These are phyloP conservation scores for Candida tallmaniae DNA, from an alignment of 805 yeast genomes.

Conservation along the genomic window DNA sequence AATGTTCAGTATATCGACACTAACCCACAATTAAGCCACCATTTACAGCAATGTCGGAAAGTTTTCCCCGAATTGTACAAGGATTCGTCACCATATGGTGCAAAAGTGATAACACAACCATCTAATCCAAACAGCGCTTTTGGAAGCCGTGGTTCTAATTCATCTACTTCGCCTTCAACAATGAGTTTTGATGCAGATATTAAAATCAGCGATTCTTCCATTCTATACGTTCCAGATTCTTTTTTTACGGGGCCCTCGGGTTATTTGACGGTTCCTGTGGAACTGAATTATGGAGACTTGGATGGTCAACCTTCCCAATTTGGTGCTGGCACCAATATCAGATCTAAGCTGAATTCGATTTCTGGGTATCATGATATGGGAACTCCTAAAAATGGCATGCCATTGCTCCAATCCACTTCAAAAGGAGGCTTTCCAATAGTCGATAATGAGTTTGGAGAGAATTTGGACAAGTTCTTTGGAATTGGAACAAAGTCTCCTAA, in stretches of 20 bases:
- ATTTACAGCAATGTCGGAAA: conserved; percentile 15
- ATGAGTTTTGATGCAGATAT: too few relatives aligned
- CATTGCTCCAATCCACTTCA: background rate
- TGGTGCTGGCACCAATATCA: background rate
- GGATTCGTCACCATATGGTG: background rate
- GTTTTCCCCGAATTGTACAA: conserved; percentile 17
- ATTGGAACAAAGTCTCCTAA: conserved; percentile 27
- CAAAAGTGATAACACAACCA: too few relatives aligned
- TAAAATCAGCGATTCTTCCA: background rate
- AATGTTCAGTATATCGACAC: conserved; percentile 13
- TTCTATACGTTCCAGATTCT: background rate
- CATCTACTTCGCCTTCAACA: too few relatives aligned
- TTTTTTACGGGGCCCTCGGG: conserved; percentile 14
- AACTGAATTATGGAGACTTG: too few relatives aligned
- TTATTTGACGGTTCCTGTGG: conserved; percentile 9
- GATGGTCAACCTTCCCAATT: too few relatives aligned
- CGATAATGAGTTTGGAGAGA: conserved; percentile 11
- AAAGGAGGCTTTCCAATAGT: too few relatives aligned
- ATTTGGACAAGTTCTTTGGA: conserved; percentile 17
- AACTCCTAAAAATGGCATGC: too few relatives aligned
- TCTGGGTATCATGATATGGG: too few relatives aligned
- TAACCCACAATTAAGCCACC: conserved; percentile 14
- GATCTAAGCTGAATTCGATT: background rate
- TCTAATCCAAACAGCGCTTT: too few relatives aligned
- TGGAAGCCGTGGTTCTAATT: too few relatives aligned